Evolutionary conservation across 192 early-diverging fungal species (phyloP), one percentile per base, ranked within the genome.

Genomic region (Ambispora gerdemannii): DNA sequence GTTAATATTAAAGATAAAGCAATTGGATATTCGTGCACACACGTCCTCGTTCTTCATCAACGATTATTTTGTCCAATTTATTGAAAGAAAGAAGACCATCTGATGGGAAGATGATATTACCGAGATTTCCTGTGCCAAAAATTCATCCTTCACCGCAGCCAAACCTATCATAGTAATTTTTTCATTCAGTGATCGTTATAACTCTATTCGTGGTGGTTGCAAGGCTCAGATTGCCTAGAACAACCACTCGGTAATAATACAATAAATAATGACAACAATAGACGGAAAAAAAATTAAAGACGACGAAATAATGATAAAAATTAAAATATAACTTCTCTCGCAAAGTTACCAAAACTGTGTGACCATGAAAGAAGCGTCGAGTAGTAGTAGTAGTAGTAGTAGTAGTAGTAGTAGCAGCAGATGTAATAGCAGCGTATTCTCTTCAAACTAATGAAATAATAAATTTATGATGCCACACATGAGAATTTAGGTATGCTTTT

Each of bases 301-400:
- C 38, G 38, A 43, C 6, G 15, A n/a, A n/a, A n/a, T n/a, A n/a
- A n/a, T n/a, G n/a, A n/a, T n/a, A 43, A 10, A 43, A 43, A 66
- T 50, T 47, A 63, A 66, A 66, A 66, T 50, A 19, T 66, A 66
- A 66, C 63, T 66, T 66, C 63, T 66, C 63, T 66, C 47, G 63
- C 63, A 66, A 15, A 43, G 15, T 43, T 6, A 10, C 15, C 6
- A 6, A 6, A 43, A 43, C 38, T 10, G 7, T 43, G 38, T 43
- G 38, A 43, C 38, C 38, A 43, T 43, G 38, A 43, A 43, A n/a
- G n/a, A n/a, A 43, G 38, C 38, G 38, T 43, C 38, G 38, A 43
- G 38, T 10, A 43, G 15, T 43, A 43, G n/a, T n/a, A n/a, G n/a
- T n/a, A n/a, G n/a, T n/a, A n/a, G n/a, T n/a, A n/a, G n/a, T n/a